Base-by-base conservation (phyloP, 2,329 filamentous ascomycete species). In the Cladosporium sp. region DNA sequence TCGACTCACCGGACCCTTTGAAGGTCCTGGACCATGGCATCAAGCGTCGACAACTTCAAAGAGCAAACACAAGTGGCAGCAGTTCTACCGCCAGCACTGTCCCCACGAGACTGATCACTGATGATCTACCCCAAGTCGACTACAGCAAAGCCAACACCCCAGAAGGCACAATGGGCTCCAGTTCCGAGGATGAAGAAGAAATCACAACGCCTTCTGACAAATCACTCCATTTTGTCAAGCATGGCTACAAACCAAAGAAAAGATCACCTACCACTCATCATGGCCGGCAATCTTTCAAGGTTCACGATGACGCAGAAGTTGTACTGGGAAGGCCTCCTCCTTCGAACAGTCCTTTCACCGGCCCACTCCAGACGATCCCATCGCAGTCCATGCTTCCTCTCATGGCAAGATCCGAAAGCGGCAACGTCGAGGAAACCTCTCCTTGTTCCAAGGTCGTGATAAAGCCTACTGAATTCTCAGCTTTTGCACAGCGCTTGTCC, bases 11-110 rank as follows among this genome's bases (percentile, higher is more conserved):
- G 5, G 45, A 56, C 19, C 54, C 62, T 22, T 49, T 64, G 13
- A 54, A 58, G 8, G 50, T 62, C 11, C 54, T 64, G 4, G 61
- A 62, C 27, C 55, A 62, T 13, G 60, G 57, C 18, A 55, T 56
- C 19, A 59, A 56, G 49, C 49, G 58, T 18, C 56, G 58, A 16
- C 56, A 59, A 27, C 43, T 59, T 27, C 45, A 57, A 43, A 55
- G 55, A 27, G 38, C 46, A 15, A 53, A 53, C 20, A 55, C 54
- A 35, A 55, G 52, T 18, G 51, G 30, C 35, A 59, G 52, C 41
- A 43, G 9, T 6, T 50, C 48, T 16, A 50, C 36, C 29, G 48
- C 45, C 32, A 57, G 54, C 29, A 52, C 51, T 16, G 49, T 50
- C 7, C 48, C 48, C 9, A 50, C 48, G 1, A 43, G 33, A 16